Percentiles rank a stretch among this genome's conserved stretches.
These are phyloP conservation scores for Larix kaempferi DNA, from an alignment of 75 land plant genomes.

Conservation along the genomic window DNA sequence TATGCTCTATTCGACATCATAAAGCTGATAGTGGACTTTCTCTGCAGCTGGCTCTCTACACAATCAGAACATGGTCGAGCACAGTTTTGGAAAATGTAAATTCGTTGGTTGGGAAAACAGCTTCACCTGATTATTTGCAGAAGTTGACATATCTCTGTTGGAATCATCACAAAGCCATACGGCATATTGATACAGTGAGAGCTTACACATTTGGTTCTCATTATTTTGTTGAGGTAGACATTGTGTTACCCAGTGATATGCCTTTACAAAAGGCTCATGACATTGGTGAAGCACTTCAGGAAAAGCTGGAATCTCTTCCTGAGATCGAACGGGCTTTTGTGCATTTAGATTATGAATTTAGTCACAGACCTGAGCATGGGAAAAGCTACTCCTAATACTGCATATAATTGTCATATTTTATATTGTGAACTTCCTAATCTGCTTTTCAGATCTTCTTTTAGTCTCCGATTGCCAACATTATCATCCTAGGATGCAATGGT, in stretches of 20 bases:
- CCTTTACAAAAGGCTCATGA: constrained; percentile 73
- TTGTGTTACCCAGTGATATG: constrained; percentile 88
- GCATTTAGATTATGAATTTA: constrained; percentile 86
- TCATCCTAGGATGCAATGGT: too few species aligned
- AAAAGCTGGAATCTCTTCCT: constrained; percentile 81
- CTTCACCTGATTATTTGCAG: constrained; percentile 80
- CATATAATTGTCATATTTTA: too few species aligned
- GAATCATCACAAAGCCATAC: constrained; percentile 89
- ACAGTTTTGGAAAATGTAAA: constrained; percentile 87
- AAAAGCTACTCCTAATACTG: background rate
- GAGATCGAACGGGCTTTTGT: constrained; percentile 97
- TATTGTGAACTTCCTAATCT: too few species aligned
- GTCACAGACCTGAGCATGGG: constrained; percentile 79
- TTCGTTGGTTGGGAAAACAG: constrained; percentile 76
- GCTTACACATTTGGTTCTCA: constrained; percentile 92
- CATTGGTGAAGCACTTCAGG: constrained; percentile 83
- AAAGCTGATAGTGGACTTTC: background rate
- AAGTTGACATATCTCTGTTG: constrained; percentile 90
- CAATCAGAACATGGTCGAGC: constrained; percentile 79
- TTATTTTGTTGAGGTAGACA: constrained; percentile 95
- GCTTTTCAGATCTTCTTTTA: too few species aligned
- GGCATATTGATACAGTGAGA: constrained; percentile 91
- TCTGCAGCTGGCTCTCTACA: constrained; percentile 62
- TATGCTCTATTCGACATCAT: background rate
- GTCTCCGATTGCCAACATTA: too few species aligned